Base-by-base conservation (phyloP, 805 yeast species). In the Clavispora carvajalis region DNA sequence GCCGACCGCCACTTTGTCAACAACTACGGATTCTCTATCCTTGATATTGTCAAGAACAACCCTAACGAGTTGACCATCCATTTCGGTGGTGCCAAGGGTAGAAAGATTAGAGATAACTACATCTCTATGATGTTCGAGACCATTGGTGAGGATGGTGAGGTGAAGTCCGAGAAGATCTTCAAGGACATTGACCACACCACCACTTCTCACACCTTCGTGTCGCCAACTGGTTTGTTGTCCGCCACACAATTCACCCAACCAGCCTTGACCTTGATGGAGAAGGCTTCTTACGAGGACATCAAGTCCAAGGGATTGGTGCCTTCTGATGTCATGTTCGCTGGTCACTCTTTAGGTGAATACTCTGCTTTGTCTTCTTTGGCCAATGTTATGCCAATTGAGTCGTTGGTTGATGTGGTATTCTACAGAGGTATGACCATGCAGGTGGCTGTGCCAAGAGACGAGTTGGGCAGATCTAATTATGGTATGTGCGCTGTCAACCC, bases 361-460 rank as follows among this genome's bases (percentile, higher is more conserved):
- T 93, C 97, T 53, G 98, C 99, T 12, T 77, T 93, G 59, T 88
- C 98, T 13, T 89, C 99, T 21, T 75, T 93, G 58, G 99, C 96
- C 40, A 96, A 93, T 63, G 97, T 95, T 44, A 91, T 93, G 98
- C 96, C 98, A 36, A 89, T 93, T 55, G 99, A 93, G 72, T 85
- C 95, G 5, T 76, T 91, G 53, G 97, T 91, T 48, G 98, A 91
- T 65, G 95, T 91, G 65, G 98, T 91, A 40, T 93, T 93, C 78
- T 95, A 93, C 79, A 84, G 99, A 76, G 99, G 99, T 78, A 93
- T 93, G 98, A 95, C 99, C 37, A 93, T 93, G 99, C 99, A 93
- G 74, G 99, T 93, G 51, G 99, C 99, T 36, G 99, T 93, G 52
- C 98, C 98, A 62, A 85, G 99, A 73, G 99, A 93, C 68, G 78